These are phyloP conservation scores for Dorcoceras hygrometricum DNA, from an alignment of 257 asterid species.

Conservation along the genomic window DNA sequence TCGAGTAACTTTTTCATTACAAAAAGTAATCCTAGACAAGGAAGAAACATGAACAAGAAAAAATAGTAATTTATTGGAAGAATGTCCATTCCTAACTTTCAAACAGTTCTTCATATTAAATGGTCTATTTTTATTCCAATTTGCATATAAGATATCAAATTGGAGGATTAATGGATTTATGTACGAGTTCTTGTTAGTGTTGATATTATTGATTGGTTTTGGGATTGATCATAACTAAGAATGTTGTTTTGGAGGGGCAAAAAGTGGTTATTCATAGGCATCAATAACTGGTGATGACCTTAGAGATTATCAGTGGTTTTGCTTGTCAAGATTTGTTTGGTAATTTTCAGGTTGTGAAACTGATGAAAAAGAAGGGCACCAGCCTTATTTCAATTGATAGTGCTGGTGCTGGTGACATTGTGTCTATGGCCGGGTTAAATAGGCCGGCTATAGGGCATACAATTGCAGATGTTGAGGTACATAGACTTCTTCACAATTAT, in stretches of 20 bases:
- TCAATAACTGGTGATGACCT: background rate
- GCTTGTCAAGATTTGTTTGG: background rate
- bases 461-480: slow-evolving; percentile 80
- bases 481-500: slow-evolving; percentile 1
- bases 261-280: background rate
- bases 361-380: slow-evolving; percentile 93
- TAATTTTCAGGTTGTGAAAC: slow-evolving; percentile 67
- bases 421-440: slow-evolving; percentile 87
- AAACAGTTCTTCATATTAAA: background rate
- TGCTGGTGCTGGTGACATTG: slow-evolving; percentile 98
- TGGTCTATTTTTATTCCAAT: background rate
- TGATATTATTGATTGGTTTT: slow-evolving; percentile 16
- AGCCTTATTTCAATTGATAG: slow-evolving; percentile 64
- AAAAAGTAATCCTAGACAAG: background rate
- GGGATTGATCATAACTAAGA: slow-evolving; percentile 11
- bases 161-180: background rate
- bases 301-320: slow-evolving; percentile 5
- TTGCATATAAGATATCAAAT: slow-evolving; percentile 1
- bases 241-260: slow-evolving; percentile 6
- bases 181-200: background rate
- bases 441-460: slow-evolving; percentile 95
- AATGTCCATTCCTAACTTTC: background rate
- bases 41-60: background rate
- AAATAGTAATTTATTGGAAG: background rate
- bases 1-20: background rate